Conservation (phyloP, 805 yeast species). For the Cyberlindnera petersonii region DNA sequence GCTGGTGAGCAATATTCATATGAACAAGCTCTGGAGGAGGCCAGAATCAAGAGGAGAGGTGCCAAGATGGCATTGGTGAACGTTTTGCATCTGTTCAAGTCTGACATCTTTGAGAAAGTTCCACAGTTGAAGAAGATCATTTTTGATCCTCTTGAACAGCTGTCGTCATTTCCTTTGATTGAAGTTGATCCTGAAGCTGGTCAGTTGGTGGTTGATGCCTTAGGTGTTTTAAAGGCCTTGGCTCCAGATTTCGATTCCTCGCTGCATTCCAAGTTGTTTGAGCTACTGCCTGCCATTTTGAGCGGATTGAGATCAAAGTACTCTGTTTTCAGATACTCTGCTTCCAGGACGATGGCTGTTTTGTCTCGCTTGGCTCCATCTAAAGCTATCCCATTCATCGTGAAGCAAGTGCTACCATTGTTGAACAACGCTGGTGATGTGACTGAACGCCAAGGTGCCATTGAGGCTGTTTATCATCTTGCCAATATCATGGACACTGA, state of each 20-base stretch:
- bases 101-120: constrained; percentile 50
- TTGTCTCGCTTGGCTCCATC: constrained; percentile 68
- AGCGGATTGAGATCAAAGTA: constrained; percentile 59
- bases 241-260: constrained; percentile 53
- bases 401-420: constrained; percentile 75
- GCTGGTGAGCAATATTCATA: constrained; percentile 58
- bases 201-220: constrained; percentile 78
- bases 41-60: constrained; percentile 80
- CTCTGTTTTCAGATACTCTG: constrained; percentile 83
- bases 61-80: constrained; percentile 66
- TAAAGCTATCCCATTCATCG: constrained; percentile 70
- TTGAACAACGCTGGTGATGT: constrained; percentile 69
- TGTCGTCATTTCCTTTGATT: constrained; percentile 29
- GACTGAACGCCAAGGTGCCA: constrained; percentile 84
- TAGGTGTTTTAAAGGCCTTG: constrained; percentile 76
- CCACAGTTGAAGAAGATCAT: constrained; percentile 65
- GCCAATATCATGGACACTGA: constrained; percentile 81
- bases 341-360: constrained; percentile 85
- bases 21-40: constrained; percentile 64
- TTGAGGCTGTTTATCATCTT: constrained; percentile 85
- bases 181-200: constrained; percentile 49
- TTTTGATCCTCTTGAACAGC: constrained; percentile 56
- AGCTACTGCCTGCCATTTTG: constrained; percentile 48
- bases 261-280: constrained; percentile 48
- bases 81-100: constrained; percentile 51